Evolutionary conservation across 148 eudicot genomes (phyloP).

Genomic region (Dysphania ambrosioides): DNA sequence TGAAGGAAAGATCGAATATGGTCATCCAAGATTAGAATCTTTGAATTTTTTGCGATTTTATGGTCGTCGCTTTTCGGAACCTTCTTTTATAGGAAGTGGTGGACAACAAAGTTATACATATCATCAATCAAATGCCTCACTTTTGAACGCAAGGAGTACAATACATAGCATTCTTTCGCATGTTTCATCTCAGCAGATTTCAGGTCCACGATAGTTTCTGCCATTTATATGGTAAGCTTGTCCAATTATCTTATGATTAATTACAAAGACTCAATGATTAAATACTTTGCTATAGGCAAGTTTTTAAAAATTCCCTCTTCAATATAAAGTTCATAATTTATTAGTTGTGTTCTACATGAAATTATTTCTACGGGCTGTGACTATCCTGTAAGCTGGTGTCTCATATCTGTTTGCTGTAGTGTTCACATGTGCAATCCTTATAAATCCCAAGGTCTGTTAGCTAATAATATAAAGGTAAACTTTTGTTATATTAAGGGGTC

Average conservation of each 20-base stretch:
- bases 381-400: not conserved
- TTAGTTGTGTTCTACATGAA: not conserved
- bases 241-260: not conserved
- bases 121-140: constrained; percentile 28
- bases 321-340: not conserved
- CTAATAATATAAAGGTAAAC: too few species aligned
- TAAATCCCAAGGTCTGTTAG: too few species aligned
- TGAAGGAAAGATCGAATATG: constrained; percentile 51
- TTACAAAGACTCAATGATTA: not conserved
- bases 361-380: not conserved
- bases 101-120: constrained; percentile 18
- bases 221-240: not conserved
- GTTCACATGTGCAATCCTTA: too few species aligned
- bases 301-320: too few species aligned
- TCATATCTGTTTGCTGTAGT: too few species aligned
- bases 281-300: too few species aligned
- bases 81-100: constrained; percentile 41
- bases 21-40: constrained; percentile 46
- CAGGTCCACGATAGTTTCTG: constrained; percentile 61
- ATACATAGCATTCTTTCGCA: constrained; percentile 33
- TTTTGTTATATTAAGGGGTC: too few species aligned
- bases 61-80: constrained; percentile 64
- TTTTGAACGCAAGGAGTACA: constrained; percentile 20
- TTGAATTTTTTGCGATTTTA: constrained; percentile 68
- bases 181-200: constrained; percentile 57